Conservation (phyloP, 768 basidiomycete genomes). For the Boletus subparvulus region DNA sequence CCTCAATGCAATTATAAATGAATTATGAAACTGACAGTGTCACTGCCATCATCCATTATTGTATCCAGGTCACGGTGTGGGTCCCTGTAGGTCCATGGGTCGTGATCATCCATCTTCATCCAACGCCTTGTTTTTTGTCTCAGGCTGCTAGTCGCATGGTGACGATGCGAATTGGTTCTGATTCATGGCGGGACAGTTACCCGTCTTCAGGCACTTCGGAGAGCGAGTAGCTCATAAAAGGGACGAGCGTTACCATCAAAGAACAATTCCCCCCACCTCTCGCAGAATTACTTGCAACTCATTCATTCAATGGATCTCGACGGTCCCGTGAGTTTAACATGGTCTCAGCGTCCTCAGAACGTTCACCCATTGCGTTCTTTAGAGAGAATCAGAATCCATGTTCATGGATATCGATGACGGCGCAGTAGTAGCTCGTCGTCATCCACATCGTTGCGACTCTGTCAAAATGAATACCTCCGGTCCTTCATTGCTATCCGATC, state of each 20-base stretch:
- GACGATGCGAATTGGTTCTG: constrained; percentile 11
- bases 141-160: background rate
- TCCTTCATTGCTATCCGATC: background rate
- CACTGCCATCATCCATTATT: constrained; percentile 7
- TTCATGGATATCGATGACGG: constrained; percentile 15
- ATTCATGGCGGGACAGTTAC: background rate
- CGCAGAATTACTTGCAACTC: background rate
- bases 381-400: constrained; percentile 8
- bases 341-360: background rate
- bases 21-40: background rate
- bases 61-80: constrained; percentile 19
- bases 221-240: constrained; percentile 15
- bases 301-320: constrained; percentile 13
- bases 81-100: constrained; percentile 23
- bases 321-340: constrained; percentile 14
- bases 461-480: background rate
- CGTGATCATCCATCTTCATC: background rate
- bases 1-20: background rate
- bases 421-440: background rate
- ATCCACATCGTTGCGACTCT: background rate
- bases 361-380: background rate
- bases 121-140: constrained; percentile 17
- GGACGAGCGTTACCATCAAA: background rate
- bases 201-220: background rate
- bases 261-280: background rate